phyloP scores from a whole-genome alignment of 805 yeast species.

The Blastobotrys terrestris region DNA sequence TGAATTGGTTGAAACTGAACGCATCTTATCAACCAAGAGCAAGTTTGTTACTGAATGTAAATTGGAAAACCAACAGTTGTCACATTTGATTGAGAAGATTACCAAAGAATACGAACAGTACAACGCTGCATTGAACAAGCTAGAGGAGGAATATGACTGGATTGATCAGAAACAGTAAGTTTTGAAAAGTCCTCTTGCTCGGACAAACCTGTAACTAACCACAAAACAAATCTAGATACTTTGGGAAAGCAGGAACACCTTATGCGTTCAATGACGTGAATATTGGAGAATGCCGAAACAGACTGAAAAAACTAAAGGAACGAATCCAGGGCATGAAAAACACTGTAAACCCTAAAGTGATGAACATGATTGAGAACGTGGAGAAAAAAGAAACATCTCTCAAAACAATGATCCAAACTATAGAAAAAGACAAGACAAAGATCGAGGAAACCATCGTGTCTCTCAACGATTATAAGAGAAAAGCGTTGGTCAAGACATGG shows the following conservation, averaged over 20 bases:
- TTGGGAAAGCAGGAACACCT: constrained; percentile 30
- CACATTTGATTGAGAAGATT: constrained; percentile 27
- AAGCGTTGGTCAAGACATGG: constrained; percentile 79
- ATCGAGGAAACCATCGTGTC: constrained; percentile 82
- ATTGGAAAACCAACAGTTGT: constrained; percentile 23
- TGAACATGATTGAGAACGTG: constrained; percentile 86
- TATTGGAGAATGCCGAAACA: constrained; percentile 53
- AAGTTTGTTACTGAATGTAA: constrained; percentile 24
- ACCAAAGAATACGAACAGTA: constrained; percentile 14
- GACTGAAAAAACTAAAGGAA: constrained; percentile 50
- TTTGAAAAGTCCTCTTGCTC: no score
- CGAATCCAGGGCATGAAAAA: constrained; percentile 65
- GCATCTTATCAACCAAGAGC: constrained; percentile 20
- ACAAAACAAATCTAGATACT: constrained; percentile 13
- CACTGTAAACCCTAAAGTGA: constrained; percentile 77
- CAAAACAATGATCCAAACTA: constrained; percentile 74
- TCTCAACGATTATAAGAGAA: constrained; percentile 77
- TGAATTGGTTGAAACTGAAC: constrained; percentile 53
- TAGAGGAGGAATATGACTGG: constrained; percentile 62
- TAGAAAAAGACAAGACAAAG: constrained; percentile 82
- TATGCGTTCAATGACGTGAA: constrained; percentile 35
- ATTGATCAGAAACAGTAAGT: constrained; percentile 51
- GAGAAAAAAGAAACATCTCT: constrained; percentile 79
- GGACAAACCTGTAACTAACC: background rate
- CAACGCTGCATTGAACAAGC: constrained; percentile 35